Conservation (phyloP, 2,329 filamentous ascomycete species). For the Fusarium equiseti region DNA sequence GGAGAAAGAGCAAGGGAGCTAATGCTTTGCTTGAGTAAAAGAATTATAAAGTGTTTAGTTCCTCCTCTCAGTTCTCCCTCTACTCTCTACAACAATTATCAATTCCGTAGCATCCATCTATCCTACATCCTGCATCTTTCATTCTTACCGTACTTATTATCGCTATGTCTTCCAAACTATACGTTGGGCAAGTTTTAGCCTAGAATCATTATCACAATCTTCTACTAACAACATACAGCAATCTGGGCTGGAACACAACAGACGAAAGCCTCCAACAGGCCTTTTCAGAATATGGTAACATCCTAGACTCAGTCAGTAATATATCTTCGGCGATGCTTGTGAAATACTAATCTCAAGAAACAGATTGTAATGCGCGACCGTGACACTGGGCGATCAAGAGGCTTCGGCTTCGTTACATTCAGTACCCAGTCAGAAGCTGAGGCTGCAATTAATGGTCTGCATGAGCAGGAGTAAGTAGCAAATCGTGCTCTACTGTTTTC, state of each 20-base stretch:
- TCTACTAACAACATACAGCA: neutral
- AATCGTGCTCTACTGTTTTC: accelerated
- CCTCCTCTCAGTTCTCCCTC: accelerated
- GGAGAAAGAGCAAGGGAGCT: neutral
- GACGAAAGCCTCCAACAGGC: neutral
- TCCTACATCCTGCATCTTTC: no score
- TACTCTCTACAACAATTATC: no score
- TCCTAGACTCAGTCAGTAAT: neutral
- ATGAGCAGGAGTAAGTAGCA: slow-evolving; percentile 2
- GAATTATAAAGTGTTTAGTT: neutral
- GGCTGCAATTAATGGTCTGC: accelerated
- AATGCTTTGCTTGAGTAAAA: accelerated
- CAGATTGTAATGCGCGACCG: slow-evolving; percentile 21
- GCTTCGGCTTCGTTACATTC: slow-evolving; percentile 23
- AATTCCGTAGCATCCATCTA: no score
- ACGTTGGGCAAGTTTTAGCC: neutral
- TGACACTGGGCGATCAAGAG: slow-evolving; percentile 24
- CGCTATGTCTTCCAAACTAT: neutral
- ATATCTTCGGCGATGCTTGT: accelerated
- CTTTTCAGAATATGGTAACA: neutral
- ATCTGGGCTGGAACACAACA: neutral
- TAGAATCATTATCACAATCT: accelerated
- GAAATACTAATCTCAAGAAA: neutral
- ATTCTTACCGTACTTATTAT: neutral
- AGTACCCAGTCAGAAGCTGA: neutral